These are phyloP conservation scores for Starmerella lactis-condensi DNA, from an alignment of 805 yeast species.

Conservation along the genomic window DNA sequence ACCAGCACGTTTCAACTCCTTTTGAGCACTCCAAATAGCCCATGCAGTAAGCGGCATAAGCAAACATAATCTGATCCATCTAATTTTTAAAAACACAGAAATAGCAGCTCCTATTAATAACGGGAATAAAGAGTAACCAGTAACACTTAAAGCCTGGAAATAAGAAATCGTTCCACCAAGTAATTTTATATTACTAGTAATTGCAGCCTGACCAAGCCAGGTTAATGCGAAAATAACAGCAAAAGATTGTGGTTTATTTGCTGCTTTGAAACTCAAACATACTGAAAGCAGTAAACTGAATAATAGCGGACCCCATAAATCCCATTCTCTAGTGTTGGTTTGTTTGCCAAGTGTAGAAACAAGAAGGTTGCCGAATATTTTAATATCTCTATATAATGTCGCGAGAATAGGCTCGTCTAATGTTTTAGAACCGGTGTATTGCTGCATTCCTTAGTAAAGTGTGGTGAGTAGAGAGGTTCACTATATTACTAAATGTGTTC, in stretches of 20 bases:
- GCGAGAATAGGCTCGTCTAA: conserved; percentile 48
- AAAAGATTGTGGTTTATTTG: conserved; percentile 35
- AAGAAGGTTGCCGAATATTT: conserved; percentile 28
- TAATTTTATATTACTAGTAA: conserved; percentile 47
- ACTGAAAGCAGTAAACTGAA: conserved; percentile 41
- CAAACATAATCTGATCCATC: conserved; percentile 28
- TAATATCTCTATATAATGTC: conserved; percentile 34
- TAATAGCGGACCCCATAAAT: conserved; percentile 47
- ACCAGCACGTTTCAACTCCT: conserved; percentile 43
- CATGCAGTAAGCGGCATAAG: conserved; percentile 34
- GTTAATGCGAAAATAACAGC: conserved; percentile 44
- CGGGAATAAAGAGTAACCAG: conserved; percentile 56
- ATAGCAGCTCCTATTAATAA: conserved; percentile 38
- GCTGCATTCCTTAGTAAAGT: too few species aligned
- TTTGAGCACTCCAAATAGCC: conserved; percentile 46
- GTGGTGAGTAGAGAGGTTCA: too few species aligned
- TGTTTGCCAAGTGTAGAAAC: conserved; percentile 27
- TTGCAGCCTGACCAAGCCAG: conserved; percentile 43
- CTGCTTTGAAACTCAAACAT: conserved; percentile 28
- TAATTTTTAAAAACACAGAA: conserved; percentile 30
- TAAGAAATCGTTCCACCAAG: conserved; percentile 44
- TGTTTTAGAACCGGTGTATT: conserved; percentile 56
- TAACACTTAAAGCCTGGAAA: conserved; percentile 48
- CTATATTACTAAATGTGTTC: too few species aligned
- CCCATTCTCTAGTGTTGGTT: conserved; percentile 20